Evolutionary conservation across 2,329 filamentous ascomycete species (phyloP).

Genomic region (Eutypa lata): DNA sequence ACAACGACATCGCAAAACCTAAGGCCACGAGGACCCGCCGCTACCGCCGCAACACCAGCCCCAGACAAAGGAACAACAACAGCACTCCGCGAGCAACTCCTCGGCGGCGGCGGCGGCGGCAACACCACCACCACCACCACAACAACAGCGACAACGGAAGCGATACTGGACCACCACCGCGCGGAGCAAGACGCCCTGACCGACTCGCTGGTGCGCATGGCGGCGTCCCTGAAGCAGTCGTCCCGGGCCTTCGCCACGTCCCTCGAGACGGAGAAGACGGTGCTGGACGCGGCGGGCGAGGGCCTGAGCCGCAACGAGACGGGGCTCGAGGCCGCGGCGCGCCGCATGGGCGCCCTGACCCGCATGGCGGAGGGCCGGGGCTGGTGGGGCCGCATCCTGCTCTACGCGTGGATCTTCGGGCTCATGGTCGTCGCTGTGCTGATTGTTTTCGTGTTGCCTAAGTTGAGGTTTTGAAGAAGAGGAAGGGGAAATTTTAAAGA

Average conservation of each 20-base stretch:
- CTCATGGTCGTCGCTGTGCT: slow-evolving; percentile 75
- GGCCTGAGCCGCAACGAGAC: slow-evolving; percentile 74
- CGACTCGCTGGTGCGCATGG: slow-evolving; percentile 76
- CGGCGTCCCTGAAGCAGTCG: slow-evolving; percentile 71
- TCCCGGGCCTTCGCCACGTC: slow-evolving; percentile 69
- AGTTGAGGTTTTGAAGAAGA: slow-evolving; percentile 69
- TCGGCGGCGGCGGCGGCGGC: slow-evolving; percentile 33
- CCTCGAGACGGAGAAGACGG: slow-evolving; percentile 68
- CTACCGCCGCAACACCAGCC: not conserved
- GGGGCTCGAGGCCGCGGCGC: slow-evolving; percentile 73
- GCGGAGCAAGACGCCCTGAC: slow-evolving; percentile 82
- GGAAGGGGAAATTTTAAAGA: not conserved
- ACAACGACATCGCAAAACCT: slow-evolving; percentile 31
- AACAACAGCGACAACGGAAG: slow-evolving; percentile 59
- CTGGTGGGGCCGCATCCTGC: slow-evolving; percentile 78
- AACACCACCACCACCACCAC: slow-evolving; percentile 32
- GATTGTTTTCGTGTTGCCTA: slow-evolving; percentile 82
- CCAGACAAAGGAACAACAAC: slow-evolving; percentile 13
- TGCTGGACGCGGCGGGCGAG: slow-evolving; percentile 67
- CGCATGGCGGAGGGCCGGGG: slow-evolving; percentile 85
- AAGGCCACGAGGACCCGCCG: slow-evolving; percentile 23
- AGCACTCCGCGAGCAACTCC: slow-evolving; percentile 41
- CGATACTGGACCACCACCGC: slow-evolving; percentile 72
- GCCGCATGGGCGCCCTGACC: slow-evolving; percentile 72
- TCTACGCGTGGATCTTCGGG: slow-evolving; percentile 81